phyloP scores from a whole-genome alignment of 192 early-diverging fungal species.

The Rhizophagus sp. region DNA sequence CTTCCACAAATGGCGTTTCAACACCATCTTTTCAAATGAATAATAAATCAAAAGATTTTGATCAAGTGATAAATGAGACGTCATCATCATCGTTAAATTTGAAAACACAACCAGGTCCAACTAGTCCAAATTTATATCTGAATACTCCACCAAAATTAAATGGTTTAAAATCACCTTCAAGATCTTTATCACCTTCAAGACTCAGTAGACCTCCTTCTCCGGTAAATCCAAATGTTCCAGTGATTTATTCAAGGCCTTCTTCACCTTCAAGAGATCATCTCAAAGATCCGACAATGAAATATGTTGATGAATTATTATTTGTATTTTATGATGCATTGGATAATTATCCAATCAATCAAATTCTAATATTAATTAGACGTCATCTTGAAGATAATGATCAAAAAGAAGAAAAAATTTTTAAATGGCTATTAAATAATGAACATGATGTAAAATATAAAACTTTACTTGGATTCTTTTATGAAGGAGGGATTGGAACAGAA shows the following conservation, averaged over 20 bases:
- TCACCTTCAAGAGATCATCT: conserved; percentile 10
- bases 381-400: background rate
- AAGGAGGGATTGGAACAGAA: conserved; percentile 7
- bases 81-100: background rate
- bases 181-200: background rate
- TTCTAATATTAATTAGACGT: background rate
- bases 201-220: background rate
- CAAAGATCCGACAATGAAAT: background rate
- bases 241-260: background rate
- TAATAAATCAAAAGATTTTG: background rate
- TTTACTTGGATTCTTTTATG: conserved; percentile 4
- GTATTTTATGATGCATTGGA: background rate
- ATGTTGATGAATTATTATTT: background rate
- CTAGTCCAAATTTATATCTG: background rate
- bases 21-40: background rate
- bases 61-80: background rate
- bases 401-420: background rate
- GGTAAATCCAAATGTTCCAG: background rate
- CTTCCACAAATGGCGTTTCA: background rate
- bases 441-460: background rate
- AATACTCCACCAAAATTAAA: background rate
- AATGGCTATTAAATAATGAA: background rate
- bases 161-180: background rate
- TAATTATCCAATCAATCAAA: background rate
- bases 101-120: background rate